These are phyloP conservation scores for Corynascus novoguineensis DNA, from an alignment of 495 filamentous ascomycete genomes.

Conservation along the genomic window DNA sequence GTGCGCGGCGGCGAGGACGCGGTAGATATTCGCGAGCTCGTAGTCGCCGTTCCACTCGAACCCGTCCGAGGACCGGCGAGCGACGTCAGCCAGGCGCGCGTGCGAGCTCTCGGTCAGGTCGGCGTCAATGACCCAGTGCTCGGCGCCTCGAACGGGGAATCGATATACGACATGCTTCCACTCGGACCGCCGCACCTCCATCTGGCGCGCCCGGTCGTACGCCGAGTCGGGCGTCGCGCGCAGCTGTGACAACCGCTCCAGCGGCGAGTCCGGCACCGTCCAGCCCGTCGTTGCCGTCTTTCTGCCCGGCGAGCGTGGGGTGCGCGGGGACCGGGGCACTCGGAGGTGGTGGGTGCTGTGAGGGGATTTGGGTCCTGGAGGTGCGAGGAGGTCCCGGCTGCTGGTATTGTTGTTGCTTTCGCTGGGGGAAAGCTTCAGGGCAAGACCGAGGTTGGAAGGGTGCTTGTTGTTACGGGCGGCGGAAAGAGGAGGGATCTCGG, in stretches of 20 bases:
- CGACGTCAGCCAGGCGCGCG: slow-evolving; percentile 20
- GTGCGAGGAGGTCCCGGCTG: slow-evolving; percentile 5
- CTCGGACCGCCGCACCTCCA: slow-evolving; percentile 21
- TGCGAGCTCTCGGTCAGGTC: slow-evolving; percentile 23
- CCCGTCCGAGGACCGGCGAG: slow-evolving; percentile 15
- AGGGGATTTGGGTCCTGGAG: background rate
- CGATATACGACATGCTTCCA: slow-evolving; percentile 20
- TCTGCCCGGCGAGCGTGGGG: no score
- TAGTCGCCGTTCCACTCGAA: slow-evolving; percentile 18
- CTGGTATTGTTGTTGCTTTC: background rate
- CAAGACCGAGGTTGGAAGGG: slow-evolving; percentile 8
- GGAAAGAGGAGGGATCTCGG: slow-evolving; percentile 9
- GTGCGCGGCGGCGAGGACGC: slow-evolving; percentile 17
- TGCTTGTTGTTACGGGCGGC: slow-evolving; percentile 4
- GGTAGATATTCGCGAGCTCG: slow-evolving; percentile 20
- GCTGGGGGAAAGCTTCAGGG: slow-evolving; percentile 4
- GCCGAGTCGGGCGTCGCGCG: slow-evolving; percentile 21
- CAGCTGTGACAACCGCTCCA: slow-evolving; percentile 18
- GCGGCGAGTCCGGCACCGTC: slow-evolving; percentile 15
- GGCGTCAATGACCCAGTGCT: slow-evolving; percentile 20
- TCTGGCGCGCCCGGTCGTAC: slow-evolving; percentile 21
- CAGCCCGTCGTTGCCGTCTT: slow-evolving; percentile 8
- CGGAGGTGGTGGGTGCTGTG: background rate
- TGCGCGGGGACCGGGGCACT: background rate
- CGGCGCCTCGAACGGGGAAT: slow-evolving; percentile 17